phyloP scores from a whole-genome alignment of 345 rosid species.

The Eutrema japonicum region DNA sequence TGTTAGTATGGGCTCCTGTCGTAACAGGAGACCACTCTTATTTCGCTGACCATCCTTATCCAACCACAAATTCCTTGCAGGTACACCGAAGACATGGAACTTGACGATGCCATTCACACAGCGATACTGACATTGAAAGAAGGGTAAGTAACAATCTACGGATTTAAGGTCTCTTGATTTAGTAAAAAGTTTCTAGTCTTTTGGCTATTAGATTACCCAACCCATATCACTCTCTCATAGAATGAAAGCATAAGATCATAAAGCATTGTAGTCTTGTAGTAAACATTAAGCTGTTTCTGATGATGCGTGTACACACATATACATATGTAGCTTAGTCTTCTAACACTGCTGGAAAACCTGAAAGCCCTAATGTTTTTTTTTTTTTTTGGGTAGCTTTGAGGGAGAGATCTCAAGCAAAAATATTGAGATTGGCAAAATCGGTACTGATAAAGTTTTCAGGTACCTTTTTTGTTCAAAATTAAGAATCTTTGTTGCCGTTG shows the following conservation, averaged over 20 bases:
- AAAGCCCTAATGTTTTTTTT: slow-evolving; percentile 20
- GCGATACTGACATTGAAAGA: slow-evolving; percentile 93
- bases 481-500: not conserved
- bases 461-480: slow-evolving; percentile 16
- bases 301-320: slow-evolving; percentile 5
- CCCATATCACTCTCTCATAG: not conserved
- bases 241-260: not conserved
- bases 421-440: slow-evolving; percentile 85
- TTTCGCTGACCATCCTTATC: slow-evolving; percentile 7
- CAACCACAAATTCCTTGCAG: slow-evolving; percentile 40
- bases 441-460: slow-evolving; percentile 82
- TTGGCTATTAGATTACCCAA: slow-evolving; percentile 17
- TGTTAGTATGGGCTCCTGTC: not conserved
- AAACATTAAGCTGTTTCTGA: slow-evolving; percentile 15
- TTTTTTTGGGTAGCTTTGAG: slow-evolving; percentile 68
- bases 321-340: slow-evolving; percentile 7
- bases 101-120: slow-evolving; percentile 98
- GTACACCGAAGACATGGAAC: slow-evolving; percentile 98
- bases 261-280: slow-evolving; percentile 10
- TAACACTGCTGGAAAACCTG: slow-evolving; percentile 1
- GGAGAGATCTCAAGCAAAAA: slow-evolving; percentile 88
- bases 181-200: not conserved
- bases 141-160: slow-evolving; percentile 57
- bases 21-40: not conserved
- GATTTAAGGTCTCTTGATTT: slow-evolving; percentile 6